Evolutionary conservation across 2,329 filamentous ascomycete genomes (phyloP), one percentile per base, ranked within the genome.

Genomic region (Trichoderma lentiforme): DNA sequence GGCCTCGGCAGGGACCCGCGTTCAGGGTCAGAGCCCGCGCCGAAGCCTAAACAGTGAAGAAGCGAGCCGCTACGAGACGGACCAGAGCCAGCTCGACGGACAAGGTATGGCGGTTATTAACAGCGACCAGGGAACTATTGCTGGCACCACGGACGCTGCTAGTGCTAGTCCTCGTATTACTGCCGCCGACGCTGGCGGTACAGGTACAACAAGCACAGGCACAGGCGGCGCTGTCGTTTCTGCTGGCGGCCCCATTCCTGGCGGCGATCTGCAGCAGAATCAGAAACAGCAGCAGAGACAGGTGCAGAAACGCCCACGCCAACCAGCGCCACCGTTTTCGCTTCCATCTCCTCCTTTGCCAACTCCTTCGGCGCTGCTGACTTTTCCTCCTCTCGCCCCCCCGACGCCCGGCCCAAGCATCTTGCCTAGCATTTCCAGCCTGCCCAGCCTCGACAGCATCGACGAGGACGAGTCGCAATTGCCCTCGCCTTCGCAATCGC

Each of bases 361-460:
- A 47, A 3, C 60, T 71, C 62, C 30, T 47, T 12, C 39, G 36
- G 34, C 70, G 34, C 70, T 51, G 56, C 39, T 66, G 53, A 43
- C 28, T 39, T 63, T 58, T 21, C 36, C 61, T 32, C 61, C 47
- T 53, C 61, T 71, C 28, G 39, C 43, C 26, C 32, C 61, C 26
- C 21, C 56, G 18, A 72, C 70, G 47, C 68, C 68, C 53, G 26
- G 57, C 32, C 30, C 56, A 24, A 34, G 72, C 43, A 32, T 65
- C 21, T 56, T 53, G 62, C 65, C 53, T 36, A 60, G 53, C 56
- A 26, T 69, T 12, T 28, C 64, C 34, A 60, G 51, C 56, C 65
- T 43, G 24, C 53, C 60, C 28, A 70, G 51, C 24, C 71, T 73
- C 63, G 64, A 57, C 71, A 73, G 70, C 74, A 72, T 74, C 57